Conservation (phyloP, 805 yeast genomes). For the Candida sanyiensis region DNA sequence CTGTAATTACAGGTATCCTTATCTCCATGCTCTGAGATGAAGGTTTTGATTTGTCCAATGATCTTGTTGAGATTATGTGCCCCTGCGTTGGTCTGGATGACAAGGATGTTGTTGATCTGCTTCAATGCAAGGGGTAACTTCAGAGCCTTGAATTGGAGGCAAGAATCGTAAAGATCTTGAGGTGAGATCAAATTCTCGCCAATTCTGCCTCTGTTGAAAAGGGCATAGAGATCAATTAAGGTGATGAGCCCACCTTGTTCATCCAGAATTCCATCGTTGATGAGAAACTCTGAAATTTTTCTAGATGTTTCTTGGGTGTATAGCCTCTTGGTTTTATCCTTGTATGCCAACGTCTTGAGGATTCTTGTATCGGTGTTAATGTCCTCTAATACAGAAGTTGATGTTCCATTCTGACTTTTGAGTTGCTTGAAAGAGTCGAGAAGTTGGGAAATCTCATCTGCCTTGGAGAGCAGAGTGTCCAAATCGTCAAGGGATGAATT, state of each 20-base stretch:
- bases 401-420: conserved; percentile 24
- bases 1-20: conserved; percentile 23
- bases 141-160: conserved; percentile 48
- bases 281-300: conserved; percentile 69
- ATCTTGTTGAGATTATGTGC: conserved; percentile 31
- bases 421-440: conserved; percentile 33
- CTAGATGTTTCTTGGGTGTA: conserved; percentile 67
- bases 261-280: conserved; percentile 38
- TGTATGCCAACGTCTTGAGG: conserved; percentile 15
- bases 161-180: conserved; percentile 56
- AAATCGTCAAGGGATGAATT: conserved; percentile 70
- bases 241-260: conserved; percentile 56
- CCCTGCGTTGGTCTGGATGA: conserved; percentile 34
- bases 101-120: conserved; percentile 32
- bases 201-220: conserved; percentile 60
- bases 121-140: conserved; percentile 50
- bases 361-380: conserved; percentile 12
- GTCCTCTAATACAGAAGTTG: conserved; percentile 6
- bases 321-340: conserved; percentile 24
- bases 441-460: conserved; percentile 60
- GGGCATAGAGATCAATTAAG: conserved; percentile 54
- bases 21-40: conserved; percentile 27
- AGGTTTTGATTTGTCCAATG: conserved; percentile 22
- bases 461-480: conserved; percentile 70
- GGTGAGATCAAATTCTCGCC: conserved; percentile 68